Base-by-base conservation (phyloP, 106 monocot genomes). In the Gastrodia elata region DNA sequence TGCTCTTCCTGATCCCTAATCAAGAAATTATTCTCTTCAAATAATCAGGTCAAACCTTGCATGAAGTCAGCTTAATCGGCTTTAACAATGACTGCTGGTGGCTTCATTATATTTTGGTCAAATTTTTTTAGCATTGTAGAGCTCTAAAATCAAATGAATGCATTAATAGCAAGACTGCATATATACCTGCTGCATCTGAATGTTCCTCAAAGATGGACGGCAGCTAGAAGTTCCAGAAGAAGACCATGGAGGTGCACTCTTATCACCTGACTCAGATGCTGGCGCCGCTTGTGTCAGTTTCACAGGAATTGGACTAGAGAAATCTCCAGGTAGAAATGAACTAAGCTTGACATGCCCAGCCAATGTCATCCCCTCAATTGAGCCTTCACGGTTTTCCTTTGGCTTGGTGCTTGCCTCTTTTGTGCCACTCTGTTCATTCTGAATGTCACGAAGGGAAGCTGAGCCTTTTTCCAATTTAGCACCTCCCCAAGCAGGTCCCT, bases 401-500 rank as follows among this genome's bases (percentile, higher is more conserved):
- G 76, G 35, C 70, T 26, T 88, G 10, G 3, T 59, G 13, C 38
- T 41, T 6, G 61, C 8, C 27, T 88, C 76, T 25, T 73, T 80
- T 79, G 65, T 80, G 79, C 87, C 87, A 35, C 78, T 98, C 72
- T 98, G 93, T 65, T 98, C 98, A 57, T 85, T 82, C 79, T 93
- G 98, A 78, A 98, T 93, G 39, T 88, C 98, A 25, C 86, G 91
- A 44, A 98, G 82, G 72, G 88, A 91, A 46, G 88, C 59, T 14
- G 74, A 61, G 0, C 81, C 86, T 57, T 88, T 90, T 7, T 78
- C 36, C 25, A 84, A 42, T 78, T 87, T 93, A 37, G 73, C 82
- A 28, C 90, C 98, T 74, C 93, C 93, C 93, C 98, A 99, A 13
- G 89, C 98, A 8, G 98, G 98, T 7, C 88, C 90, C 77, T 98